Evolutionary conservation across 108 stramenopile species (phyloP), one percentile per base, ranked within the genome.

Genomic region (Cyclotella cryptica): DNA sequence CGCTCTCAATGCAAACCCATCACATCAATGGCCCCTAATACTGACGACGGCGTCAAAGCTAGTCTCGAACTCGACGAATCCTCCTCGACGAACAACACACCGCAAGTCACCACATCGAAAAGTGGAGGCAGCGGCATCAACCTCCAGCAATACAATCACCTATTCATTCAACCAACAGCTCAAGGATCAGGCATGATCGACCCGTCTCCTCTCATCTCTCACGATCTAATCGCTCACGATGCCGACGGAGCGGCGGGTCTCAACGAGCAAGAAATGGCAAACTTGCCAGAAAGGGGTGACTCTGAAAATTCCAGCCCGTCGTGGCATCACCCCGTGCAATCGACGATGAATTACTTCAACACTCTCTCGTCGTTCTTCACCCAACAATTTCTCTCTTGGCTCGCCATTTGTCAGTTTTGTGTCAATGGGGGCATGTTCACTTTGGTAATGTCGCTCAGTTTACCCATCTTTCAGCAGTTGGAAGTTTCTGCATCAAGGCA

Each of bases 401-500:
- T 84, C 26, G 83, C 78, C 3, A 42, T 84, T 10, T 40, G 53
- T n/a, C 61, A 84, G n/a, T 84, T 73, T 22, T 79, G 30, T 27
- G 51, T 84, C 11, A 42, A 22, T 14, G 83, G 83, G 35, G 83
- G 83, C 14, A 67, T 53, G 7, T 84, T 74, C 41, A 41, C 78
- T 14, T 45, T 84, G 0, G 78, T 84, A 29, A 84, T 84, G 83
- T 19, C 83, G 30, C 45, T 84, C 28, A 69, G 79, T 42, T 43
- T 79, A 26, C 83, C 83, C 14, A 39, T 84, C 0, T 84, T 80
- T 35, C 79, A 84, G 35, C 74, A 76, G 43, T 43, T 84, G 43
- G 83, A 79, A 15, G 75, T 84, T 44, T 73, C 62, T 57, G 83
- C 83, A 41, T 57, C 68, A 24, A 52, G 83, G 39, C 83, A 84